Evolutionary conservation across 1,139 yeast species (phyloP).

Genomic region (Hansenula sp.): DNA sequence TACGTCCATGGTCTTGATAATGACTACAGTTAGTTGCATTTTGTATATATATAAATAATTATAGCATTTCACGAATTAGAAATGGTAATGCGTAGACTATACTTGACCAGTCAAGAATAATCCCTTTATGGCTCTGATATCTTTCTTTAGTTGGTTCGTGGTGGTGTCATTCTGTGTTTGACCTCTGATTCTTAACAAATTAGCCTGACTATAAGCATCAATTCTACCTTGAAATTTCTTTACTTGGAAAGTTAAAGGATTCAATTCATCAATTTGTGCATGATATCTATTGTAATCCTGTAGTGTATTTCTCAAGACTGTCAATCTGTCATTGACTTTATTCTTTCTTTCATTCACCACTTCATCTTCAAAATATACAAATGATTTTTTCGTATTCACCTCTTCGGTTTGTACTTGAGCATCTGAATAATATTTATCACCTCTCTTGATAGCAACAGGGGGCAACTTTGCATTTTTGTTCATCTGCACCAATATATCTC

Average conservation of each 20-base stretch:
- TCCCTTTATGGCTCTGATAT: constrained; percentile 29
- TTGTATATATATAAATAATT: too few species aligned
- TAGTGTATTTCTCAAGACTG: constrained; percentile 13
- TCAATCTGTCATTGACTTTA: constrained; percentile 12
- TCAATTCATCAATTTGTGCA: constrained; percentile 26
- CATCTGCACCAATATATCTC: constrained; percentile 21
- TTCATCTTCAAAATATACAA: constrained; percentile 9
- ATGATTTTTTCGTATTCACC: constrained; percentile 4
- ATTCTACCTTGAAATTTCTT: constrained; percentile 32
- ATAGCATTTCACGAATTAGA: too few species aligned
- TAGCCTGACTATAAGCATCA: constrained; percentile 29
- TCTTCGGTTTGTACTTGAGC: constrained; percentile 30
- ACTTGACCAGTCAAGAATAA: constrained; percentile 32
- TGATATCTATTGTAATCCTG: constrained; percentile 20
- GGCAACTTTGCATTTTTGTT: constrained; percentile 25
- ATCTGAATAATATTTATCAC: constrained; percentile 37
- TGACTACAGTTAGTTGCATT: too few species aligned
- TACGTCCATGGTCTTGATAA: too few species aligned
- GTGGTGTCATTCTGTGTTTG: constrained; percentile 15
- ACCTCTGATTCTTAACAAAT: constrained; percentile 28
- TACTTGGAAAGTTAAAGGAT: constrained; percentile 32
- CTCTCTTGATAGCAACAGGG: constrained; percentile 33
- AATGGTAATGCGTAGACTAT: constrained; percentile 10
- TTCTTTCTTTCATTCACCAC: background rate
- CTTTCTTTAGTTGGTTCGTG: constrained; percentile 16